Conservation (phyloP, 345 rosid species). For the Sisymbrium irio region DNA sequence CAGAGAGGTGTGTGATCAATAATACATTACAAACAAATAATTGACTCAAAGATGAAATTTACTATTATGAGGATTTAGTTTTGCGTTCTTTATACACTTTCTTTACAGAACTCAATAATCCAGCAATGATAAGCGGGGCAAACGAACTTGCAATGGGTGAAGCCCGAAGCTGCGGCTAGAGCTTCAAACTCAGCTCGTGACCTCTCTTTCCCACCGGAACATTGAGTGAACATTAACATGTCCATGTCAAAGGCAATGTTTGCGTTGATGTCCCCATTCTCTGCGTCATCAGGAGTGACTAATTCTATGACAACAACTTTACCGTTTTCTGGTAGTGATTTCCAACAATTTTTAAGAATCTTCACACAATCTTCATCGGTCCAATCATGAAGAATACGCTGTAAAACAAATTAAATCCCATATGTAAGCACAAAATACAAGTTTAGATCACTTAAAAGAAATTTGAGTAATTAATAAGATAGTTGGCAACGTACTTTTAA, state of each 20-base stretch:
- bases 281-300: slow-evolving; percentile 34
- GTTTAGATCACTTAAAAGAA: not conserved
- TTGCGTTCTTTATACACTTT: not conserved
- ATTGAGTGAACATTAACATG: slow-evolving; percentile 48
- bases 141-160: slow-evolving; percentile 29
- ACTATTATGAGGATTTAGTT: not conserved
- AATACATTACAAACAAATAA: not conserved
- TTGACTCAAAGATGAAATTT: not conserved
- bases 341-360: slow-evolving; percentile 48
- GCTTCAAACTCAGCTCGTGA: slow-evolving; percentile 42
- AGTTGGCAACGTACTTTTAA: slow-evolving; percentile 52
- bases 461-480: not conserved
- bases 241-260: slow-evolving; percentile 42
- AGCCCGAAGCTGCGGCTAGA: slow-evolving; percentile 43
- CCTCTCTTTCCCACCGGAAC: slow-evolving; percentile 48
- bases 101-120: slow-evolving; percentile 28
- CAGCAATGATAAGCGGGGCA: slow-evolving; percentile 26
- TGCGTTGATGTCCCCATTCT: slow-evolving; percentile 31
- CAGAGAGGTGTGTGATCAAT: not conserved
- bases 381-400: slow-evolving; percentile 51
- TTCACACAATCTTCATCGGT: slow-evolving; percentile 45
- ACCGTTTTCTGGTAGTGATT: slow-evolving; percentile 40
- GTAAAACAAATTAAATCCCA: not conserved
- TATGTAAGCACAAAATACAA: not conserved
- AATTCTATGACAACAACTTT: slow-evolving; percentile 46